Base-by-base conservation (phyloP, 164 flowering plant species). In the Paratinospora sagittata region DNA sequence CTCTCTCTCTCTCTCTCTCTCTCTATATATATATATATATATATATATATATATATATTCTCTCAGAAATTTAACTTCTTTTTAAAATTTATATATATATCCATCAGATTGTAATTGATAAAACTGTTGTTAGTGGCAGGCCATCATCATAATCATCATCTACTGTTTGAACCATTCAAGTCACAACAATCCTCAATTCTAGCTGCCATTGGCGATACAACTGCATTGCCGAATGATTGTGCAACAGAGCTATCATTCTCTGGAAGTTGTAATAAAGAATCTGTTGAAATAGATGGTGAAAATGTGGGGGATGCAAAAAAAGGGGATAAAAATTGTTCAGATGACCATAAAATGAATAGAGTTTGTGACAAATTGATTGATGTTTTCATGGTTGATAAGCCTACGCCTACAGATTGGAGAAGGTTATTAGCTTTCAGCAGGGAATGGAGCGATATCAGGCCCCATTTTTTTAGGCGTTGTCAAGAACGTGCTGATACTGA, bases 301-400 rank as follows among this genome's bases (percentile, higher is more conserved):
- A 47, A 16, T 72, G 67, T 30, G 36, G n/a, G 65, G 75, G 72
- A 23, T 66, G 84, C 65, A 63, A 27, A 69, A 41, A 80, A 69
- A 41, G 81, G 74, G 61, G 77, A 71, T 41, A 5, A 24, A 57
- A 81, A 73, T n/a, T 63, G 47, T 27, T 52, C 77, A 49, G 89
- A 79, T 62, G 83, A 81, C 8, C 24, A 47, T 8, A 84, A 83
- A 80, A 88, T 92, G 97, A 65, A 76, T n/a, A 81, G 83, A 68
- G 85, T 90, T 68, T 91, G 90, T 66, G 89, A 96, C 74, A 91
- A 91, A 73, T 78, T 96, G 36, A 93, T 96, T 74, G 95, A 78
- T 27, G 89, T 90, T 63, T 96, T 96, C 81, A 74, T 93, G 97
- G 93, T 96, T 67, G 98, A 96, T 78, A 93, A 90, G 81, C 96